Conservation (phyloP, 306 rosid species). For the Quillaja saponaria region DNA sequence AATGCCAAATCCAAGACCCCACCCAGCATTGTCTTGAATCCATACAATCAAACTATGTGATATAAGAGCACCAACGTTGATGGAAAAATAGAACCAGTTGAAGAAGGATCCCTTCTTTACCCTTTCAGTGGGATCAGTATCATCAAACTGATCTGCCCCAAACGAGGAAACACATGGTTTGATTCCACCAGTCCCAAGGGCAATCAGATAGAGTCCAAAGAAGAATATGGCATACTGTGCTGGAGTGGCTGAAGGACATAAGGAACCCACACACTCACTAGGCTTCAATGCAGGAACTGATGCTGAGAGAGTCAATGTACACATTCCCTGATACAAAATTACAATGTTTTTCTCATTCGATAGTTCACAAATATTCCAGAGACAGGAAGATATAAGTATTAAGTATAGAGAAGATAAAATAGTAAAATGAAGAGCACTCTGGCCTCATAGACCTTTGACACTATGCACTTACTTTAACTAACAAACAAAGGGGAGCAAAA, state of each 20-base stretch:
- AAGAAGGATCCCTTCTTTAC: conserved; percentile 89
- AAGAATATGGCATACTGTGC: conserved; percentile 85
- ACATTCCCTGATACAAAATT: conserved; percentile 99
- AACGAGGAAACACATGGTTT: conserved; percentile 95
- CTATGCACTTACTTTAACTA: no score
- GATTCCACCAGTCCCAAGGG: conserved; percentile 95
- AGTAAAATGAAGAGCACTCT: no score
- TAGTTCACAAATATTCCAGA: no score
- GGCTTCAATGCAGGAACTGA: conserved; percentile 74
- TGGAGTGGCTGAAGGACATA: conserved; percentile 80
- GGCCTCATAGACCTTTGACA: no score
- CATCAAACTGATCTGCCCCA: conserved; percentile 99
- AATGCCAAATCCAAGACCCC: conserved; percentile 99
- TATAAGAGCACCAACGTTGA: conserved; percentile 85
- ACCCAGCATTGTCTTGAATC: conserved; percentile 94
- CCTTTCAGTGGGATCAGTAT: conserved; percentile 82
- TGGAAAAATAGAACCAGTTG: conserved; percentile 95
- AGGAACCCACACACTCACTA: conserved; percentile 57
- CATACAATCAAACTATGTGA: conserved; percentile 82
- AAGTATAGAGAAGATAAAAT: no score
- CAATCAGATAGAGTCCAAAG: conserved; percentile 90
- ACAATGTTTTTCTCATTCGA: no score
- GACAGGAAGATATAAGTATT: no score
- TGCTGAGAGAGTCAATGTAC: conserved; percentile 92
- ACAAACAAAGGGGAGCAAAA: no score